Conservation (phyloP, 768 basidiomycete genomes). For the Sarcodon sp. region DNA sequence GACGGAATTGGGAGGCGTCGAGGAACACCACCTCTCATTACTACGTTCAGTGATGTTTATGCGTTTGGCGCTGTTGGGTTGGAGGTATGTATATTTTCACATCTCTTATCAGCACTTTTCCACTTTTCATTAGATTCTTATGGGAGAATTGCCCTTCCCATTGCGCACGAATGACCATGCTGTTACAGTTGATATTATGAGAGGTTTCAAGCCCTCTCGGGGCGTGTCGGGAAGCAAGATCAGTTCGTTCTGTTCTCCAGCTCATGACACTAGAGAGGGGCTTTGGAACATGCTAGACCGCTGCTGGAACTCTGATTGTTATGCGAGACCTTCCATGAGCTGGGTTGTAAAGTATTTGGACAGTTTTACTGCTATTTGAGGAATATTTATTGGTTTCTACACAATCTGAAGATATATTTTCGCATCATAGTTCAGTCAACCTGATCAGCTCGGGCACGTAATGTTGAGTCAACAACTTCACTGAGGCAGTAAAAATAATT, state of each 20-base stretch:
- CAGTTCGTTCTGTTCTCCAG: no score
- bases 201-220: slow-evolving; percentile 33
- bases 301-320: not conserved
- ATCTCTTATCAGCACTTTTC: not conserved
- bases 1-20: no score
- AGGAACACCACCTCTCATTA: slow-evolving; percentile 23
- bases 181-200: slow-evolving; percentile 40
- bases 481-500: no score
- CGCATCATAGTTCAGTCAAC: no score
- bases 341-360: not conserved
- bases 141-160: slow-evolving; percentile 37
- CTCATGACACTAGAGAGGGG: not conserved
- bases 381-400: no score
- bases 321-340: not conserved
- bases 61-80: slow-evolving; percentile 48
- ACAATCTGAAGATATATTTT: no score
- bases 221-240: slow-evolving; percentile 9
- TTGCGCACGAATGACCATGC: slow-evolving; percentile 42
- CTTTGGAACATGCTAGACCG: not conserved
- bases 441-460: no score
- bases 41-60: slow-evolving; percentile 44
- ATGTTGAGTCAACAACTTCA: no score
- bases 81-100: slow-evolving; percentile 26
- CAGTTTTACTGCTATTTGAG: not conserved
- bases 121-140: slow-evolving; percentile 27